Percentiles rank a stretch among this genome's conserved stretches.
These are phyloP conservation scores for Kodamaea hsintzibuensis DNA, from an alignment of 805 yeast species.

Conservation along the genomic window DNA sequence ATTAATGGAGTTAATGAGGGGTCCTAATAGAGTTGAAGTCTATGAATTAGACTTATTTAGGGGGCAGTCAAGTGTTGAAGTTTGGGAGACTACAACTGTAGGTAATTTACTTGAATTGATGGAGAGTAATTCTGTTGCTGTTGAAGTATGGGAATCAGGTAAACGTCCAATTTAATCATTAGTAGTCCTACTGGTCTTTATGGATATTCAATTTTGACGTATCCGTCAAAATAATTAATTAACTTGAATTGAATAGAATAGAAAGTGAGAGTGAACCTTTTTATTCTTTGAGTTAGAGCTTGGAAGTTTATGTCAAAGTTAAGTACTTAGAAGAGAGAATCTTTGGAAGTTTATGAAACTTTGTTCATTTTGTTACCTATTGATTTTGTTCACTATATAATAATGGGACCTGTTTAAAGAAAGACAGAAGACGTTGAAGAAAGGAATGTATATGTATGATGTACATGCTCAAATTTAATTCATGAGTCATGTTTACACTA, in stretches of 20 bases:
- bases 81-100: background rate
- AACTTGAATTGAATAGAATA: too few relatives aligned
- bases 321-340: background rate
- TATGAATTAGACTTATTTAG: background rate
- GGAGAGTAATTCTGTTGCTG: background rate
- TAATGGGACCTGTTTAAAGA: background rate
- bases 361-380: background rate
- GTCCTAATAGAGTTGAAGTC: background rate
- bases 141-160: background rate
- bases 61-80: slow-evolving; percentile 1
- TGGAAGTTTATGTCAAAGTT: background rate
- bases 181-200: too few relatives aligned
- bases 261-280: background rate
- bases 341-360: background rate
- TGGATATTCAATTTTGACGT: too few relatives aligned
- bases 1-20: background rate
- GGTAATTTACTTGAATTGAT: background rate
- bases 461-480: background rate
- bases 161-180: background rate
- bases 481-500: background rate
- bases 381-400: background rate
- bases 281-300: too few relatives aligned
- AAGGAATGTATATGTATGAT: background rate
- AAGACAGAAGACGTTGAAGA: background rate
- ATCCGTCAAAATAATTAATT: too few relatives aligned